Evolutionary conservation across 768 basidiomycete species (phyloP), one percentile per base, ranked within the genome.

Genomic region (Galerina sulciceps): DNA sequence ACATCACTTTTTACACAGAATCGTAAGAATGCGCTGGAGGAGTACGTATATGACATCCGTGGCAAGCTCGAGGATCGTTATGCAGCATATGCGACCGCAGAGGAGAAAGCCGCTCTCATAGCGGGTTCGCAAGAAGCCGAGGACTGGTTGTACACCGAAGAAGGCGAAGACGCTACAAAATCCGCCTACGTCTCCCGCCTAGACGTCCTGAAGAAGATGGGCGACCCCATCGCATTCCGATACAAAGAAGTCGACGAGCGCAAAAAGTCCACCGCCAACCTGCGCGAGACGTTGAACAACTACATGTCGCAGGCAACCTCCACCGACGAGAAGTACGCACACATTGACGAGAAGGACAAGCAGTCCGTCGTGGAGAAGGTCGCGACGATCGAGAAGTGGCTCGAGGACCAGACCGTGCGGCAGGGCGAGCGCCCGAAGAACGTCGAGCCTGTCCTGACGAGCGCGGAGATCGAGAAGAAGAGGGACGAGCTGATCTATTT

Each of bases 21-120:
- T 75, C 88, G 93, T 75, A 99, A 98, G 80, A 99, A 99, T 71
- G 95, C 96, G 4, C 87, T 99, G 13, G 96, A 99, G 78, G 97
- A 99, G 77, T 98, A 96, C 79, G 91, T 99, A 57, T 98, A 98
- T 77, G 96, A 99, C 74, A 94, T 84, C 69, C 91, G 95, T 38
- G 80, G 85, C 75, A 96, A 97, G 79, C 85, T 99, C 59, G 96
- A 98, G 37, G 92, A 90, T 46, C 86, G 90, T 50, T 97, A 92
- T 69, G 87, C 88, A 15, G 47, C 85, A 11, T 99, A 81, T 74
- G 91, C 90, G 52, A 83, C 89, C 68, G 48, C 86, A 0, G 72
- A 78, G 11, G 96, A 99, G 77, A 96, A 95, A 79, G 73, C 84
- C 61, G 85, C 85, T 60, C 85, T 99, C 37, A 79, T 93, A 26